Evolutionary conservation across 495 filamentous ascomycete genomes (phyloP), one percentile per base, ranked within the genome.

Genomic region (Daldinia childiae): DNA sequence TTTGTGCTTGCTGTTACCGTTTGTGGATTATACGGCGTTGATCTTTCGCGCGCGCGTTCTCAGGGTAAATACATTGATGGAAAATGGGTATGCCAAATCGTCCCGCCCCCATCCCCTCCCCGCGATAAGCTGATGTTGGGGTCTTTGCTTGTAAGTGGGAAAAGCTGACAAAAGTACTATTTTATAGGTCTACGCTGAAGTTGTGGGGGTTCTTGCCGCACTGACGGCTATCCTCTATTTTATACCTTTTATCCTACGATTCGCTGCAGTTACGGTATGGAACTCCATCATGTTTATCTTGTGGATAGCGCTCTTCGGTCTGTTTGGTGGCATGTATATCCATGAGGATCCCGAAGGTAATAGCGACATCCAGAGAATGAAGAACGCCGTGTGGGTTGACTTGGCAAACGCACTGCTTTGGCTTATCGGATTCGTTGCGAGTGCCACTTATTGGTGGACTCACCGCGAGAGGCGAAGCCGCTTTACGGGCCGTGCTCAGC

Each of bases 321-420:
- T 93, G 30, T 96, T 97, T 78, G 94, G 88, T 56, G 87, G 68
- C 48, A 86, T 92, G 84, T 97, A 90, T 83, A 90, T 95, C 79
- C 78, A 89, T 61, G 86, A 87, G 56, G 77, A 92, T 69, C 74
- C 90, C 7, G 82, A 89, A 64, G 87, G 87, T 30, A 82, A 92
- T 76, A 70, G 65, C 15, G 84, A 84, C 21, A 85, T 93, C 56
- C 81, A 83, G 71, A 84, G 91, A 32, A 95, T 97, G 93, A 91
- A 93, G 79, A 88, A 90, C 78, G 92, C 93, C 29, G 92, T 94
- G 30, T 97, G 93, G 92, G 80, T 96, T 24, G 92, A 94, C 79
- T 80, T 96, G 56, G 79, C 87, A 24, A 91, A 90, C 74, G 85
- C 91, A 77, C 64, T 91, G 36, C 80, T 97, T 26, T 97, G 93